Conservation (phyloP, 139 green algal species). For the Chlorella sp. region DNA sequence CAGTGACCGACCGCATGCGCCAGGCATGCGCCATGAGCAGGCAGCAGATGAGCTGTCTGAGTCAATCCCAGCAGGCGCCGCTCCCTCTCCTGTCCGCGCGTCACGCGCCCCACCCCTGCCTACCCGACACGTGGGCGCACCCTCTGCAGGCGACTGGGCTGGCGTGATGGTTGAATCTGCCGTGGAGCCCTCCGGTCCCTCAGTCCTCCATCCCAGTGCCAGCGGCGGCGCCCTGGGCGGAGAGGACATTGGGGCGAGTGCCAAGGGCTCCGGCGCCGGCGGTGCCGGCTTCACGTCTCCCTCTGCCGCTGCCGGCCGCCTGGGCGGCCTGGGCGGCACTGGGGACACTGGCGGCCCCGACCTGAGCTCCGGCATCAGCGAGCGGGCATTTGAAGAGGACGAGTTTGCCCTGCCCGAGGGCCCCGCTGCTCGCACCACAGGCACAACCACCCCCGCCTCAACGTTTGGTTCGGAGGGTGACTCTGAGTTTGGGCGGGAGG, state of each 20-base stretch:
- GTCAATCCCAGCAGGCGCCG: not conserved
- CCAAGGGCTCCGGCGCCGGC: conserved; percentile 13
- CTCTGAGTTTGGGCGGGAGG: not conserved
- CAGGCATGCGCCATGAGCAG: too few relatives aligned
- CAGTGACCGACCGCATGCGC: too few relatives aligned
- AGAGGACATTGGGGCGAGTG: not conserved
- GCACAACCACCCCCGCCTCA: not conserved
- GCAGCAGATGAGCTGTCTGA: too few relatives aligned
- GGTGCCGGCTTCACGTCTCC: not conserved
- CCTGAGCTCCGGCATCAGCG: not conserved
- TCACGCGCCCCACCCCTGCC: not conserved
- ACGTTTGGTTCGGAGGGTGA: not conserved
- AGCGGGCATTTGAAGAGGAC: not conserved
- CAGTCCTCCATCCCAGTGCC: not conserved
- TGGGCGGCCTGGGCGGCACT: not conserved
- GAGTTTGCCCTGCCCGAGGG: not conserved
- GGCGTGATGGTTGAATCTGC: conserved; percentile 28
- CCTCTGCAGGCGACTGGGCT: conserved; percentile 9
- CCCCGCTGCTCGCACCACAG: not conserved
- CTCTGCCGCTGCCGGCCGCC: not conserved
- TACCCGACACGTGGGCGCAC: not conserved
- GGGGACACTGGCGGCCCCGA: not conserved
- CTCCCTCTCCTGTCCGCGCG: not conserved
- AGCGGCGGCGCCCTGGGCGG: not conserved
- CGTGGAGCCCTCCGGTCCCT: not conserved